phyloP scores from a whole-genome alignment of 805 yeast genomes.

The Starmerella kuoi region DNA sequence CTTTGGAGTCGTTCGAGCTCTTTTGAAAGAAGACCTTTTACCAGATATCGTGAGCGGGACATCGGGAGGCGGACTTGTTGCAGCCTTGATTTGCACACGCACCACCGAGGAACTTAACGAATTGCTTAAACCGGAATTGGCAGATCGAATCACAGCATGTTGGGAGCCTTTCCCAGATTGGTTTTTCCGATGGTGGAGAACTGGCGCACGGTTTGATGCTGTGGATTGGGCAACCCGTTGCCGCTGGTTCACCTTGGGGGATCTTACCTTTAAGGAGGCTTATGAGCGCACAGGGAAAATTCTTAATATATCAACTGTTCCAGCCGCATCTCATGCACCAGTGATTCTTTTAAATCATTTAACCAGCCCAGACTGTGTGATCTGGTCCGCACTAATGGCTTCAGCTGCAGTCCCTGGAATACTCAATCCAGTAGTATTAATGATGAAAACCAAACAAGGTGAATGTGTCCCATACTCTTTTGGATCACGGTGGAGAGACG shows the following conservation, averaged over 20 bases:
- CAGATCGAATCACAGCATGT: constrained; percentile 56
- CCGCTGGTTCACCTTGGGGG: constrained; percentile 60
- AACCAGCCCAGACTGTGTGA: constrained; percentile 67
- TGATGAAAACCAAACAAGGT: constrained; percentile 45
- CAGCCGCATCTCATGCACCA: constrained; percentile 72
- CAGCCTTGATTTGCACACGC: constrained; percentile 58
- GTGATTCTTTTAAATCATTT: constrained; percentile 64
- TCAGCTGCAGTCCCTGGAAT: constrained; percentile 79
- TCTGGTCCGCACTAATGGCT: constrained; percentile 69
- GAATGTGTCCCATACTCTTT: constrained; percentile 53
- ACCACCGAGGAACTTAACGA: constrained; percentile 52
- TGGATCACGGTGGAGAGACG: constrained; percentile 70
- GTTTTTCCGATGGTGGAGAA: constrained; percentile 52
- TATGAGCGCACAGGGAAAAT: constrained; percentile 55
- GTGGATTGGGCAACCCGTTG: constrained; percentile 60
- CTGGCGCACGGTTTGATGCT: constrained; percentile 71
- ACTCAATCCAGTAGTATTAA: constrained; percentile 62
- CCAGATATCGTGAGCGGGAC: constrained; percentile 68
- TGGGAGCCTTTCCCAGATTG: constrained; percentile 49
- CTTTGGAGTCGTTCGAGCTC: constrained; percentile 62
- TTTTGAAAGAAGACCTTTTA: constrained; percentile 51
- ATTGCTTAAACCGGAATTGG: constrained; percentile 48
- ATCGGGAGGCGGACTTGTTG: constrained; percentile 69
- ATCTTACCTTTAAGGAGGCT: constrained; percentile 60
- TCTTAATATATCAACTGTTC: constrained; percentile 64